Percentiles rank a stretch among this genome's conserved stretches.
Conservation (phyloP, 2,329 filamentous ascomycete species). For the Aspergillus sergii region DNA sequence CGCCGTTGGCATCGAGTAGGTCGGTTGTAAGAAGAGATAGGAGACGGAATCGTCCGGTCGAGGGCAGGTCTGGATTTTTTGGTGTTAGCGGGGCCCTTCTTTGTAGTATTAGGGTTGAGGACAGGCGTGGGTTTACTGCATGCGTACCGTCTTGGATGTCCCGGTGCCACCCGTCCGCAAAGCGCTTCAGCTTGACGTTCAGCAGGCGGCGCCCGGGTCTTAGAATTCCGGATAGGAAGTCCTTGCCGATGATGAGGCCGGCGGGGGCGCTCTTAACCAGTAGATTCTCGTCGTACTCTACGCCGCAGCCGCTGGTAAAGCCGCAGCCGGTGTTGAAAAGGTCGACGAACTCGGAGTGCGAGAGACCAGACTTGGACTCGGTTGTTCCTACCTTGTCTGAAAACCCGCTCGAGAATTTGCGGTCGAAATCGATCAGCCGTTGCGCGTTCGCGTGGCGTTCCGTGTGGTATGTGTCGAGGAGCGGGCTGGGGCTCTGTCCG, state of each 20-base stretch:
- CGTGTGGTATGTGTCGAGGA: constrained; percentile 38
- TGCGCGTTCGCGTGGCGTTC: constrained; percentile 38
- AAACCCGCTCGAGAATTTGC: constrained; percentile 39
- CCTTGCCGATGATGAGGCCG: constrained; percentile 23
- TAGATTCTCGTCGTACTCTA: constrained; percentile 35
- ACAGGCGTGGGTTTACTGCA: too few species aligned
- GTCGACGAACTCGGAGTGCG: constrained; percentile 34
- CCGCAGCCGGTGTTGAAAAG: constrained; percentile 36
- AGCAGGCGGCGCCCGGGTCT: constrained; percentile 35
- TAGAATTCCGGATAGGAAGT: constrained; percentile 30
- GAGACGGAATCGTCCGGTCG: too few species aligned
- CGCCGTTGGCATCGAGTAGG: too few species aligned
- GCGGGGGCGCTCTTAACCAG: constrained; percentile 25
- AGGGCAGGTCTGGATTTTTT: too few species aligned
- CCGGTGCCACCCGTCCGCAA: constrained; percentile 36
- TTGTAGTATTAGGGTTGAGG: too few species aligned
- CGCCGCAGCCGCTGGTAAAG: constrained; percentile 40
- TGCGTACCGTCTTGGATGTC: constrained; percentile 37
- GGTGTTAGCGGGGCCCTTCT: too few species aligned
- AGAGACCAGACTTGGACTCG: constrained; percentile 24
- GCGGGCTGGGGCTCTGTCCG: not conserved
- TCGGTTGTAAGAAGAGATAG: too few species aligned
- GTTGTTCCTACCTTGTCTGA: constrained; percentile 32
- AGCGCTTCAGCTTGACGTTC: constrained; percentile 33
- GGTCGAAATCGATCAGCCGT: constrained; percentile 41